phyloP scores from a whole-genome alignment of 345 rosid genomes.

The Syzygium oleosum region DNA sequence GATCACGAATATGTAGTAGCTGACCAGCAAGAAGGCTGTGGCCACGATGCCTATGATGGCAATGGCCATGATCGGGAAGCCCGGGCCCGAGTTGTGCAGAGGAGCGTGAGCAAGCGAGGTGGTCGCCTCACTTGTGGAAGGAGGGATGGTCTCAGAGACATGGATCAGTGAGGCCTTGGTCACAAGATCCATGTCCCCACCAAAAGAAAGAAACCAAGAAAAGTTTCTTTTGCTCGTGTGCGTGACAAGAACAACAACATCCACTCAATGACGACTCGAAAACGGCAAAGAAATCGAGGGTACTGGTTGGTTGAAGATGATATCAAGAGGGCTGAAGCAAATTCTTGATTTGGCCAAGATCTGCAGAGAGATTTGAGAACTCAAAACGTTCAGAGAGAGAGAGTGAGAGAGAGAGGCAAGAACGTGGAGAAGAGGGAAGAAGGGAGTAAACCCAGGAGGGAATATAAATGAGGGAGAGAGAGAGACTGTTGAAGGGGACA shows the following conservation, averaged over 20 bases:
- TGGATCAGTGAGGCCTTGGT: conserved; percentile 12
- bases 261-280: background rate
- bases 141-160: conserved; percentile 23
- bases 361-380: background rate
- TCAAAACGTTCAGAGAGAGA: background rate
- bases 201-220: background rate
- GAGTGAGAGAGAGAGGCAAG: conserved; percentile 1
- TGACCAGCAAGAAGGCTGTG: conserved; percentile 68
- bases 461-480: background rate
- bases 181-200: conserved; percentile 35
- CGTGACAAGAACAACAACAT: background rate
- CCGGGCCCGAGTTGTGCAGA: conserved; percentile 23
- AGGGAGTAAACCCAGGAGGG: background rate
- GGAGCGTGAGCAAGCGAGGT: conserved; percentile 12
- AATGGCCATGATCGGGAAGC: conserved; percentile 73
- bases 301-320: background rate
- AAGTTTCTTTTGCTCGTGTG: background rate
- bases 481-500: background rate
- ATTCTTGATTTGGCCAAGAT: background rate
- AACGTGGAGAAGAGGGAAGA: conserved; percentile 16
- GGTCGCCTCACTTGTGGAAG: conserved; percentile 11
- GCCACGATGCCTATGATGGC: conserved; percentile 79
- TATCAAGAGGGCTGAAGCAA: background rate
- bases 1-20: conserved; percentile 81
- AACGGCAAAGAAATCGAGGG: background rate